These are phyloP conservation scores for Sporothrix phasma DNA, from an alignment of 2,329 filamentous ascomycete genomes.

Conservation along the genomic window DNA sequence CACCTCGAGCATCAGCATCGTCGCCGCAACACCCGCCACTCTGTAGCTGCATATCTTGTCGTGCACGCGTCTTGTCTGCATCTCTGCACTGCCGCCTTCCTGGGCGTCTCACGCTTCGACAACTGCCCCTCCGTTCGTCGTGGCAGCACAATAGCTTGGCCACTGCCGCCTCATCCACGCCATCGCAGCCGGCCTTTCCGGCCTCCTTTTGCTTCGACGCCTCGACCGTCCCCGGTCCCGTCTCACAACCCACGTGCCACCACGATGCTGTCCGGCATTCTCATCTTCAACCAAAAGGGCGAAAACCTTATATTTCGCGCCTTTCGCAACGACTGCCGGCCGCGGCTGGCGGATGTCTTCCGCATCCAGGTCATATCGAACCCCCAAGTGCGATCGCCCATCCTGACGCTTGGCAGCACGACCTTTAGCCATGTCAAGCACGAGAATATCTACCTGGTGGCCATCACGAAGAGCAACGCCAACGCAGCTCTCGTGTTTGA, in stretches of 20 bases:
- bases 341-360: constrained; percentile 95
- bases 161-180: too few relatives aligned
- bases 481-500: constrained; percentile 97
- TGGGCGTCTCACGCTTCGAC: background rate
- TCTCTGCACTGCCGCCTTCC: background rate
- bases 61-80: background rate
- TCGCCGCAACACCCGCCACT: background rate
- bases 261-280: constrained; percentile 84
- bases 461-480: constrained; percentile 97
- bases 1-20: background rate
- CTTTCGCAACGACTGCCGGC: constrained; percentile 96
- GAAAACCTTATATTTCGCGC: constrained; percentile 99
- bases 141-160: background rate
- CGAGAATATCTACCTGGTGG: constrained; percentile 97
- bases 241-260: background rate
- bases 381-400: constrained; percentile 91
- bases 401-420: constrained; percentile 91
- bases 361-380: constrained; percentile 99
- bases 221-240: background rate
- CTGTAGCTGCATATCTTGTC: background rate
- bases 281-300: constrained; percentile 99
- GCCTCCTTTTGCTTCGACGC: background rate
- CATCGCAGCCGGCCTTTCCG: background rate
- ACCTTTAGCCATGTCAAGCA: constrained; percentile 99
- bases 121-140: background rate